Evolutionary conservation across 176 grass and related monocot species (phyloP), one percentile per base, ranked within the genome.

Genomic region (Oryza longistaminata): DNA sequence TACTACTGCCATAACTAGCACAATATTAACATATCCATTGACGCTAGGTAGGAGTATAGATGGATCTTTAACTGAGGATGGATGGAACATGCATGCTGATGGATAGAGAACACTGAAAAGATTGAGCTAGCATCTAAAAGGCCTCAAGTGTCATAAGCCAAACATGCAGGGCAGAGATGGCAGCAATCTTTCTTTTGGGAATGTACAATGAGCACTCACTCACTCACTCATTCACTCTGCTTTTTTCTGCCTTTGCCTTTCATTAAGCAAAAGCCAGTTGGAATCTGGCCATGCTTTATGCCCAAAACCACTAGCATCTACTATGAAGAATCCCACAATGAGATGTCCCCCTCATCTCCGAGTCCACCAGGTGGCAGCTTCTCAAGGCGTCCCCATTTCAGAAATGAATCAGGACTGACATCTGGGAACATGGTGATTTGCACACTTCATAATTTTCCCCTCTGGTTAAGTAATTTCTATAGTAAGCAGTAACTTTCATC

Each of bases 201-300:
- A 80, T 83, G 76, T 76, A 76, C 81, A 84, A 81, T 87, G 76
- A 87, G 76, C 89, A 83, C 70, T 75, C 69, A 62, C 45, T 39
- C 89, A 83, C 70, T 75, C 69, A 62, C 45, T 39, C 68, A 13
- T 3, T 49, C 68, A 13, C 3, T 49, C 55, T 68, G 5, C 42
- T 81, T 43, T 75, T 77, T 76, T 40, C 39, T 77, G 50, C 40
- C 75, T 91, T 91, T 87, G 12, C 71, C 70, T 84, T 91, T 70
- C 31, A 87, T 75, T 87, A 91, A 43, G 33, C 75, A 60, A 92
- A 92, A 88, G 75, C 73, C 16, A 90, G 82, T 64, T 88, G 94
- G 92, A 92, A 94, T 92, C 90, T 84, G 69, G 67, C 69, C 58
- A 88, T 87, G 79, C 92, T 97, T 97, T 94, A 92, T 97, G 75